phyloP scores from a whole-genome alignment of 495 filamentous ascomycete species.

The Penicillium canariense region DNA sequence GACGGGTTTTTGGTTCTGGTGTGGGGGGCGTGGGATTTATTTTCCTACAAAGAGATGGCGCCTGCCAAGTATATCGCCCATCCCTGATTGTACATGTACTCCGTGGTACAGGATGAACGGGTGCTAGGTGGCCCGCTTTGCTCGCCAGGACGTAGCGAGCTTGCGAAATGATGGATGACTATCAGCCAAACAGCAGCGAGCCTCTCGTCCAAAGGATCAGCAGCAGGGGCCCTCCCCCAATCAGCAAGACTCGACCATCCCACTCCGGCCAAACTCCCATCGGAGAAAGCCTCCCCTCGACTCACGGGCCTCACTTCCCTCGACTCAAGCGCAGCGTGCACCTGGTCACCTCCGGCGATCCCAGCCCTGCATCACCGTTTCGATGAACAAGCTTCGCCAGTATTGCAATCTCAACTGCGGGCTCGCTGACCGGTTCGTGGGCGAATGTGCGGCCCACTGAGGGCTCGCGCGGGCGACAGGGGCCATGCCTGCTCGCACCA shows the following conservation, averaged over 20 bases:
- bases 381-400: slow-evolving; percentile 25
- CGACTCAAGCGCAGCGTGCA: too few species aligned
- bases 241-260: not conserved
- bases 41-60: too few species aligned
- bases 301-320: too few species aligned
- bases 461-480: slow-evolving; percentile 12
- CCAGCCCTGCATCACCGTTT: slow-evolving; percentile 5
- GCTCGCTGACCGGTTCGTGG: slow-evolving; percentile 19
- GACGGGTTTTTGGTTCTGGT: too few species aligned
- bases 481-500: slow-evolving; percentile 22
- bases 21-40: too few species aligned
- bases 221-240: not conserved
- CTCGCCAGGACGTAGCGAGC: not conserved
- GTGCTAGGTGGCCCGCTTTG: too few species aligned
- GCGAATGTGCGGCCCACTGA: slow-evolving; percentile 14
- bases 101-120: not conserved
- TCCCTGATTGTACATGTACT: too few species aligned
- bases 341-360: too few species aligned
- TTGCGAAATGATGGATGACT: not conserved
- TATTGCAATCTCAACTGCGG: slow-evolving; percentile 10
- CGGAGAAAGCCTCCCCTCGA: not conserved
- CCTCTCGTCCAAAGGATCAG: too few species aligned
- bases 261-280: not conserved
- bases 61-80: too few species aligned
- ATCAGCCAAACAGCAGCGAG: not conserved